Conservation (phyloP, 140 eudicot genomes). For the Senecio squalidus region DNA sequence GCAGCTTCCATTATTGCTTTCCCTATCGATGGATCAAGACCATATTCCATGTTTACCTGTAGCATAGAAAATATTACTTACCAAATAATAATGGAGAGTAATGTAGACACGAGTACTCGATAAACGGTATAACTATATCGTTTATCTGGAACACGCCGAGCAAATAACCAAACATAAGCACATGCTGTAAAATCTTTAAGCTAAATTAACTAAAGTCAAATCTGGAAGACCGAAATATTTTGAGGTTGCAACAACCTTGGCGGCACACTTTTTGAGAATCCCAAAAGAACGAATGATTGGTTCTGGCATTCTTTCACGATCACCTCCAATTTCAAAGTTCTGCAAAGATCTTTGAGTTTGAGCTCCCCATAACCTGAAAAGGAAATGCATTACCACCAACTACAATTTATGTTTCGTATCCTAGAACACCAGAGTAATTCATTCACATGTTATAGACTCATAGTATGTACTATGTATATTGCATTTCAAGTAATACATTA, state of each 20-base stretch:
- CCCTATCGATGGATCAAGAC: slow-evolving; percentile 88
- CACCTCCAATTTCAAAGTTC: slow-evolving; percentile 95
- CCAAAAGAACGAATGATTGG: slow-evolving; percentile 92
- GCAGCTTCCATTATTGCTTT: slow-evolving; percentile 99
- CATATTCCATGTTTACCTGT: slow-evolving; percentile 92
- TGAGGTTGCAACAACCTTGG: slow-evolving; percentile 53
- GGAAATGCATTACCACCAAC: no score
- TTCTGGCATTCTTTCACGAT: slow-evolving; percentile 95
- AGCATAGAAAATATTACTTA: slow-evolving; percentile 15
- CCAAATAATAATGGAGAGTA: not conserved
- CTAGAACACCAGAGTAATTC: no score
- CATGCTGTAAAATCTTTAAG: slow-evolving; percentile 2
- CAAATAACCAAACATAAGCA: not conserved
- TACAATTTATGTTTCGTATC: no score
- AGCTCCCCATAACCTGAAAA: slow-evolving; percentile 92
- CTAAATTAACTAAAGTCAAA: not conserved
- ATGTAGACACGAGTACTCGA: not conserved
- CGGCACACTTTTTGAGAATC: slow-evolving; percentile 90
- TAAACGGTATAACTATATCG: not conserved
- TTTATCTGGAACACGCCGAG: not conserved
- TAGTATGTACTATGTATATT: no score
- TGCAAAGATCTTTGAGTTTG: slow-evolving; percentile 93
- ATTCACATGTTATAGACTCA: no score
- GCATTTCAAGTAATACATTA: no score
- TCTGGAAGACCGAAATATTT: not conserved